A percentile compares a stretch with the other conserved stretches of the same genome.
Evolutionary conservation across 2,329 filamentous ascomycete species (phyloP).

Genomic region (Aspergillus phoenicis): DNA sequence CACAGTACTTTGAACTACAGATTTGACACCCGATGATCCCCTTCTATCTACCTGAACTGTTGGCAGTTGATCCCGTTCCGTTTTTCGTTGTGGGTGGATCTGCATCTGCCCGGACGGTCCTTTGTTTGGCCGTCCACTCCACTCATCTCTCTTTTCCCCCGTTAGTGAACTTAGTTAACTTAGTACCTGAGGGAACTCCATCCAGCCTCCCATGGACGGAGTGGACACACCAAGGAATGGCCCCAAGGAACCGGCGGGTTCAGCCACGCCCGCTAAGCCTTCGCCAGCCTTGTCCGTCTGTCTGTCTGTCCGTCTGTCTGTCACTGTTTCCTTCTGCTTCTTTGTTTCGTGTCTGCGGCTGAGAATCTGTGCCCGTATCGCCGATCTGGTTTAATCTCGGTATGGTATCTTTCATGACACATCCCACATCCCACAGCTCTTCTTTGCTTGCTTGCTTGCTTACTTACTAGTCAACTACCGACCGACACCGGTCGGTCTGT

Average conservation of each 20-base stretch:
- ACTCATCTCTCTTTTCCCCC: neutral
- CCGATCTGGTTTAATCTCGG: slow-evolving; percentile 1
- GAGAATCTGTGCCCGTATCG: slow-evolving; percentile 13
- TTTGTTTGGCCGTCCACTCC: neutral
- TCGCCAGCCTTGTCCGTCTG: slow-evolving; percentile 15
- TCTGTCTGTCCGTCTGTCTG: slow-evolving; percentile 19
- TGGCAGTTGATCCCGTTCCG: too few relatives aligned
- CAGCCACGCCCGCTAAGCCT: slow-evolving; percentile 26
- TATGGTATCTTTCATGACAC: slow-evolving; percentile 11
- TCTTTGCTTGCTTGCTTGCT: too few relatives aligned
- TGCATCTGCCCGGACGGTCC: neutral
- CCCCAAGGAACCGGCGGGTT: slow-evolving; percentile 17
- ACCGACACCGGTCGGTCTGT: too few relatives aligned
- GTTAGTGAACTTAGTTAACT: neutral
- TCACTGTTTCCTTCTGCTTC: neutral
- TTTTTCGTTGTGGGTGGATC: neutral
- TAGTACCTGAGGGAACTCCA: slow-evolving; percentile 4
- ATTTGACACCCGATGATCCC: too few relatives aligned
- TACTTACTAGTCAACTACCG: too few relatives aligned
- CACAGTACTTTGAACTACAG: too few relatives aligned
- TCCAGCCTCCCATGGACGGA: slow-evolving; percentile 6
- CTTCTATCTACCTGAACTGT: too few relatives aligned
- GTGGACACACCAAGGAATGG: slow-evolving; percentile 5
- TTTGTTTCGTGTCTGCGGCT: slow-evolving; percentile 19
- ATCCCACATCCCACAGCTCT: neutral